phyloP scores from a whole-genome alignment of 2,329 filamentous ascomycete species.

The Fusarium sp. region DNA sequence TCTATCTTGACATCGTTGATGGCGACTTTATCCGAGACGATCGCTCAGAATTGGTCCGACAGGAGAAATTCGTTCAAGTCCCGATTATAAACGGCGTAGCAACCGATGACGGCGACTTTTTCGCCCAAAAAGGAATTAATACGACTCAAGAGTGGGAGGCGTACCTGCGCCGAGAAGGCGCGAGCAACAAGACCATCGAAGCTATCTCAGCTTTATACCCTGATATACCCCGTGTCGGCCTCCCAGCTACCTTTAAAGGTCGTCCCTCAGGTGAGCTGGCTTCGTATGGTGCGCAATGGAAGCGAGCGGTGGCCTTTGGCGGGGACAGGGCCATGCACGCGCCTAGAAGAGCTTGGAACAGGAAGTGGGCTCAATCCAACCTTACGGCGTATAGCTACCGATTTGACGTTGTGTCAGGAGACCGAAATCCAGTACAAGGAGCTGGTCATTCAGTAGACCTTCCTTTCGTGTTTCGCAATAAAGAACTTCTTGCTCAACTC shows the following conservation, averaged over 20 bases:
- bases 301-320: slow-evolving; percentile 25
- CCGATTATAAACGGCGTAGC: slow-evolving; percentile 18
- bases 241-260: slow-evolving; percentile 15
- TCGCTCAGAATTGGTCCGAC: slow-evolving; percentile 19
- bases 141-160: slow-evolving; percentile 29
- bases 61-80: slow-evolving; percentile 21
- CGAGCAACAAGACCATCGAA: slow-evolving; percentile 10
- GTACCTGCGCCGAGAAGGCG: slow-evolving; percentile 18
- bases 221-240: slow-evolving; percentile 17
- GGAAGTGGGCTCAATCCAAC: slow-evolving; percentile 14
- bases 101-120: slow-evolving; percentile 28
- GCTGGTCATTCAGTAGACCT: slow-evolving; percentile 26
- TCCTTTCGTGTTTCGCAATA: slow-evolving; percentile 28
- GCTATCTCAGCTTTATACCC: slow-evolving; percentile 24
- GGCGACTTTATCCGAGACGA: slow-evolving; percentile 27
- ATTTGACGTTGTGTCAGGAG: slow-evolving; percentile 31
- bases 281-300: slow-evolving; percentile 30
- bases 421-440: slow-evolving; percentile 18
- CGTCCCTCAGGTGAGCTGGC: slow-evolving; percentile 6
- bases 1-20: slow-evolving; percentile 29
- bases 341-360: slow-evolving; percentile 26
- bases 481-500: neutral
- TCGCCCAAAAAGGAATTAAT: slow-evolving; percentile 26
- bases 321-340: slow-evolving; percentile 35
- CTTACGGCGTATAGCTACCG: slow-evolving; percentile 26